phyloP scores from a whole-genome alignment of 805 yeast genomes.

The Komagataella populi region DNA sequence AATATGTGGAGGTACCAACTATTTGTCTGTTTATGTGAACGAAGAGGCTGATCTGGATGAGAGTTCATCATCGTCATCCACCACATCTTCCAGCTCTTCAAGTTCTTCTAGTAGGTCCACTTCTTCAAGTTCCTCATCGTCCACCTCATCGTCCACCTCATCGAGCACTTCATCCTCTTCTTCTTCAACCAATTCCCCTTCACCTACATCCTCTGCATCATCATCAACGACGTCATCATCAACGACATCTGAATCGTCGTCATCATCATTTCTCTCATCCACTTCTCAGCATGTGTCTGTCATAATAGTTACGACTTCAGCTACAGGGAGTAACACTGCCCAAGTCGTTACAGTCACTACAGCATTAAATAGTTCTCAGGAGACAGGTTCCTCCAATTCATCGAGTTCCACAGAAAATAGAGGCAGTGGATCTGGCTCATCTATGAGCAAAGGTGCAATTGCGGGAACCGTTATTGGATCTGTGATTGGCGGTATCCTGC shows the following conservation, averaged over 20 bases:
- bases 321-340: slow-evolving; percentile 2
- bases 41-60: slow-evolving; percentile 10
- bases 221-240: slow-evolving; percentile 6
- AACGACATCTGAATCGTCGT: slow-evolving; percentile 3
- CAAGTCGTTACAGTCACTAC: slow-evolving; percentile 4
- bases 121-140: slow-evolving; percentile 8
- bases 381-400: slow-evolving; percentile 4
- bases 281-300: slow-evolving; percentile 1
- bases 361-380: slow-evolving; percentile 2
- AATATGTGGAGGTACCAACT: slow-evolving; percentile 44
- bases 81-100: slow-evolving; percentile 8
- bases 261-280: slow-evolving; percentile 6
- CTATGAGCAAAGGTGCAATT: slow-evolving; percentile 17
- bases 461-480: slow-evolving; percentile 22
- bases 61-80: slow-evolving; percentile 9
- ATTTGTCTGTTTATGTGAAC: slow-evolving; percentile 31
- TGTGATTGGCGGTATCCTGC: slow-evolving; percentile 11
- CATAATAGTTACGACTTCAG: slow-evolving; percentile 8
- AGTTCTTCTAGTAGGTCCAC: slow-evolving; percentile 7
- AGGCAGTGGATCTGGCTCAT: background rate
- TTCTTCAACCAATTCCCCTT: slow-evolving; percentile 6
- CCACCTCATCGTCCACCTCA: slow-evolving; percentile 9
- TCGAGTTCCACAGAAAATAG: slow-evolving; percentile 3
- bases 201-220: slow-evolving; percentile 7
- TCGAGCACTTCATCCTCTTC: slow-evolving; percentile 6